Conservation (phyloP, 2,329 filamentous ascomycete genomes). For the Xylariaceae sp. region DNA sequence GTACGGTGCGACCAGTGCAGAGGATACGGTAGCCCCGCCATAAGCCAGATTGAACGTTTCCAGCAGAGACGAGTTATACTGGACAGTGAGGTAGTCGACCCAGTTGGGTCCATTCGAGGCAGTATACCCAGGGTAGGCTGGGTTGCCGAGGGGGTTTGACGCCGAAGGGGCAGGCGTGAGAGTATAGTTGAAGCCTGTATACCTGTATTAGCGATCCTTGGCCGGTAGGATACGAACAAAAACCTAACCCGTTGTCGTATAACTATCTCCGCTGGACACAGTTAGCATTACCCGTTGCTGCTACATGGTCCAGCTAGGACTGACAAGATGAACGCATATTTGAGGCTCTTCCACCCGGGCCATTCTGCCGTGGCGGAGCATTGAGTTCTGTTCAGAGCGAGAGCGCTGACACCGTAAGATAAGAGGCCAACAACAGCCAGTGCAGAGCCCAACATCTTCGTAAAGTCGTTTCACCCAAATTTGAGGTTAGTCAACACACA, state of each 20-base stretch:
- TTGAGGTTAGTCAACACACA: neutral
- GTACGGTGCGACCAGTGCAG: conserved; percentile 43
- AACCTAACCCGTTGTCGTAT: conserved; percentile 22
- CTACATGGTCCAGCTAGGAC: conserved; percentile 4
- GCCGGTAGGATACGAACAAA: neutral
- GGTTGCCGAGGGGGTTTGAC: conserved; percentile 56
- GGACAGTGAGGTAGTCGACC: conserved; percentile 40
- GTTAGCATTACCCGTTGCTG: conserved; percentile 1
- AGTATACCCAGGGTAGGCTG: conserved; percentile 43
- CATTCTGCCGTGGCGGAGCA: conserved; percentile 13
- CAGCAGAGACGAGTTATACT: conserved; percentile 38
- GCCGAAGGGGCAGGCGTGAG: conserved; percentile 39
- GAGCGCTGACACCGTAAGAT: conserved; percentile 6
- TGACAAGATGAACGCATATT: conserved; percentile 36
- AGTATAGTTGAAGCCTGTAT: conserved; percentile 43
- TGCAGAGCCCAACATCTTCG: neutral
- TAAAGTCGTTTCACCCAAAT: neutral
- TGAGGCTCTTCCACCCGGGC: conserved; percentile 29
- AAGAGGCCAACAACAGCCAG: conserved; percentile 4
- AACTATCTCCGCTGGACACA: conserved; percentile 24
- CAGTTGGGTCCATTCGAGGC: conserved; percentile 43
- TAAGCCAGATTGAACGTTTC: conserved; percentile 47
- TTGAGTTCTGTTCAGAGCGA: conserved; percentile 2
- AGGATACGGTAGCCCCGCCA: conserved; percentile 46
- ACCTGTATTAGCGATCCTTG: neutral